Evolutionary conservation across 345 rosid genomes (phyloP).

Genomic region (thale cress (Arabidopsis thaliana)): TAIR10.1 NC_003074.8:769001-769500

Average conservation of each 20-base stretch:
- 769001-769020: slow-evolving; percentile 62
- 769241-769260: neutral
- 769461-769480: slow-evolving; percentile 75
- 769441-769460: slow-evolving; percentile 91
- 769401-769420: slow-evolving; percentile 79
- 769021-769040: slow-evolving; percentile 77
- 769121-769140: slow-evolving; percentile 45
- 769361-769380: slow-evolving; percentile 85
- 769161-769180: slow-evolving; percentile 67
- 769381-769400: slow-evolving; percentile 58
- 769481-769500: slow-evolving; percentile 90
- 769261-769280: neutral
- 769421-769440: slow-evolving; percentile 92
- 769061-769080: slow-evolving; percentile 82
- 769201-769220: slow-evolving; percentile 84
- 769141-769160: slow-evolving; percentile 45
- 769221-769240: slow-evolving; percentile 35
- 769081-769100: slow-evolving; percentile 57
- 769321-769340: slow-evolving; percentile 75
- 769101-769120: slow-evolving; percentile 54
- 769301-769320: slow-evolving; percentile 67
- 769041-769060: slow-evolving; percentile 90
- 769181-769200: slow-evolving; percentile 77
- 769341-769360: slow-evolving; percentile 63
- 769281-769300: slow-evolving; percentile 65